Evolutionary conservation across 805 yeast species (phyloP), one percentile per base, ranked within the genome.

Genomic region (Zygosaccharomyces bailii): DNA sequence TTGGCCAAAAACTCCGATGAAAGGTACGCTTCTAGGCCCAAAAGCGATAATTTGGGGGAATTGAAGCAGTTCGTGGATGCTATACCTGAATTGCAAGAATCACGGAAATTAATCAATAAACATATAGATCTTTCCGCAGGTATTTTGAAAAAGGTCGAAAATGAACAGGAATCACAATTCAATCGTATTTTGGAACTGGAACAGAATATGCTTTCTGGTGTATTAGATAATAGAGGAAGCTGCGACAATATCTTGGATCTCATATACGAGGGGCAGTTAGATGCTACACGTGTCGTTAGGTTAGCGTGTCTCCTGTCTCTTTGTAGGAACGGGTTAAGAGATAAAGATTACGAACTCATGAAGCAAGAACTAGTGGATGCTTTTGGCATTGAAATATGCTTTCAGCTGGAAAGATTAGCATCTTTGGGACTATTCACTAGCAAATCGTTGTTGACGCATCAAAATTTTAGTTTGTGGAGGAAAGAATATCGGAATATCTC

Each of bases 81-180:
- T 35, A 68, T 91, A 24, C 81, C 84, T 6, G 73, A 72, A 10
- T 63, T 91, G 38, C 90, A 88, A 46, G 67, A 72, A 6, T 73
- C 78, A 38, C 95, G 89, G 61, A 80, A 75, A 31, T 69, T 78
- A 52, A 74, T 93, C 21, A 78, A 84, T 50, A 75, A 78, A 45
- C 96, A 87, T 59, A 86, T 96, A 0, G 66, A 66, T 4, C 63
- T 89, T n/a, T 84, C 91, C 7, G 93, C 87, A 54, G 68, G 68
- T 24, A 71, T 86, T 1, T 66, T 86, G 55, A 59, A 67, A 9
- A 64, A 67, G 29, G 77, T 81, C 2, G 68, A 63, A 29, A 59
- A 55, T 9, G 52, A 54, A 19, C 50, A 49, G 11, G 36, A 48
- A 5, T 52, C 59, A 10, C 53, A 56, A 13, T 66, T 76, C 56